phyloP scores from a whole-genome alignment of 345 rosid genomes.

The Gynandropsis gynandra region DNA sequence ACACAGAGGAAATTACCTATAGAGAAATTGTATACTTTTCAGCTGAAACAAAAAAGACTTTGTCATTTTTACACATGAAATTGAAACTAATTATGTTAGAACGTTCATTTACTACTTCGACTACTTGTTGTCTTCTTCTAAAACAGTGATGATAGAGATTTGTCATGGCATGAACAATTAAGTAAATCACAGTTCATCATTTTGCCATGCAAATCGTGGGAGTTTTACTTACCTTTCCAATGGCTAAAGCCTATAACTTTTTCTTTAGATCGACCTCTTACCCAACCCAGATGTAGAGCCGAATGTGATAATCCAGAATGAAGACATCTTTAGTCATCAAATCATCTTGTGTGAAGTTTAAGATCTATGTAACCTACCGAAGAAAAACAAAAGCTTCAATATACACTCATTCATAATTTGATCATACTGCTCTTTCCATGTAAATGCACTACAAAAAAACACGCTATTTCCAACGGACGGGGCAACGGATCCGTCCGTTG shows the following conservation, averaged over 20 bases:
- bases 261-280: conserved; percentile 76
- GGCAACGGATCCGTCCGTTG: too few relatives aligned
- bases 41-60: conserved; percentile 16
- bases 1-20: conserved; percentile 32
- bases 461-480: too few relatives aligned
- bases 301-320: conserved; percentile 82
- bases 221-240: conserved; percentile 64
- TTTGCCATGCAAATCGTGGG: too few relatives aligned
- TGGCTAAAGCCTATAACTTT: conserved; percentile 53
- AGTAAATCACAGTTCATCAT: too few relatives aligned
- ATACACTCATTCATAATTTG: too few relatives aligned
- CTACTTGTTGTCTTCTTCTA: conserved; percentile 14
- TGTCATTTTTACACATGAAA: conserved; percentile 13
- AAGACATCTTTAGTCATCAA: conserved; percentile 97
- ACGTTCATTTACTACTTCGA: conserved; percentile 17
- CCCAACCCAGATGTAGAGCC: conserved; percentile 91
- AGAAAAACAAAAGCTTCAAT: conserved; percentile 1
- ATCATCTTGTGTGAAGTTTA: conserved; percentile 90
- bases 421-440: too few relatives aligned
- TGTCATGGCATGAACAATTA: too few relatives aligned
- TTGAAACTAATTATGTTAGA: conserved; percentile 21
- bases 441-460: too few relatives aligned
- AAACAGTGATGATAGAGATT: too few relatives aligned
- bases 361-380: conserved; percentile 75
- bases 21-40: conserved; percentile 52